Percentiles rank a stretch among this genome's conserved stretches.
Evolutionary conservation across 352 stramenopile species (phyloP).

Genomic region (Globisporangium okanoganense): DNA sequence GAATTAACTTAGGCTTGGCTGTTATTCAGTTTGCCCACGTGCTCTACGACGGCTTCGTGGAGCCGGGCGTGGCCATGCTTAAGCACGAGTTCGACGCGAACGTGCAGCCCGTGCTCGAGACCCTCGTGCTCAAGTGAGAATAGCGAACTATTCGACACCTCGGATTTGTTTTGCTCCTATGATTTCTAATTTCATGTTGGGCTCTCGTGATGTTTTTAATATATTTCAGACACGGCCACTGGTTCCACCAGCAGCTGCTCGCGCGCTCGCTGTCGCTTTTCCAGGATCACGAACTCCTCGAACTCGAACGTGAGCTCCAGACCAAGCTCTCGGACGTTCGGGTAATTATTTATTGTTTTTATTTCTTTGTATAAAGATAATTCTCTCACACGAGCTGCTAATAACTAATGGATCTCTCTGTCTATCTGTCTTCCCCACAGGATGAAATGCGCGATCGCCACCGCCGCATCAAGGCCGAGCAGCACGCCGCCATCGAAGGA

Average conservation of each 20-base stretch:
- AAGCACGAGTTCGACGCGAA: conserved; percentile 41
- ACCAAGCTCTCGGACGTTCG: conserved; percentile 44
- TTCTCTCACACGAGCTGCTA: too few relatives aligned
- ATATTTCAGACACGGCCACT: conserved; percentile 45
- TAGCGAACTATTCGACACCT: too few relatives aligned
- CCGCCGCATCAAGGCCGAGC: conserved; percentile 4
- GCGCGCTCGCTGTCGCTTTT: conserved; percentile 46
- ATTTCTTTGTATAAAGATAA: too few relatives aligned
- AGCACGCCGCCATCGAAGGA: conserved; percentile 7
- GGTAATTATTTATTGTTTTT: neutral
- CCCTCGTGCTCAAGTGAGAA: conserved; percentile 45
- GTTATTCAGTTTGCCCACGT: conserved; percentile 45
- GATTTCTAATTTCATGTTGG: neutral
- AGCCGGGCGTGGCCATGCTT: conserved; percentile 33
- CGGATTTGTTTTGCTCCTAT: too few relatives aligned
- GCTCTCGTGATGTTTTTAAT: neutral
- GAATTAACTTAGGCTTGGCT: neutral
- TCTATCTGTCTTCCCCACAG: conserved; percentile 9
- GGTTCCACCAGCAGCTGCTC: conserved; percentile 60
- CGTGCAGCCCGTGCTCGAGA: conserved; percentile 50
- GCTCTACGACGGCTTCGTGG: conserved; percentile 62
- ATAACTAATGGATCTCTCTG: too few relatives aligned
- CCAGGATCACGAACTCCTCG: conserved; percentile 35
- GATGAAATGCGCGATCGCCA: conserved; percentile 25
- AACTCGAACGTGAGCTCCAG: conserved; percentile 49